phyloP scores from a whole-genome alignment of 2,329 filamentous ascomycete species.

The Colletotrichum eremochloae region DNA sequence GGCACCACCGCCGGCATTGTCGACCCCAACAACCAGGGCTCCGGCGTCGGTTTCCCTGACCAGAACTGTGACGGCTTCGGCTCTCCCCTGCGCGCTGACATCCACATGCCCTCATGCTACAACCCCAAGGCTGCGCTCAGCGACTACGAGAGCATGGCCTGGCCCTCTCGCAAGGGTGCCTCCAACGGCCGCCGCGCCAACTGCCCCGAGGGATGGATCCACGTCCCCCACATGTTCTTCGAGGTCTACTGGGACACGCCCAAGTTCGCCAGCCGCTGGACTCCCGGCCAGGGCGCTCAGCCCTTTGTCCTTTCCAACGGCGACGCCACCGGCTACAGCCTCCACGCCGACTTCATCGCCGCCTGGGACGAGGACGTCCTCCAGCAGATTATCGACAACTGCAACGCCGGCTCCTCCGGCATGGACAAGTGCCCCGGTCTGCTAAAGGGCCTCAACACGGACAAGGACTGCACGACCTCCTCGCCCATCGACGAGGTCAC shows the following conservation, averaged over 20 bases:
- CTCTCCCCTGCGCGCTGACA: slow-evolving; percentile 73
- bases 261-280: slow-evolving; percentile 65
- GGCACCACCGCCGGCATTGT: slow-evolving; percentile 68
- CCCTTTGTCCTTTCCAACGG: slow-evolving; percentile 79
- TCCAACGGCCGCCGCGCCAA: slow-evolving; percentile 63
- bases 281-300: slow-evolving; percentile 65
- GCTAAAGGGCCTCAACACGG: slow-evolving; percentile 64
- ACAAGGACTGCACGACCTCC: slow-evolving; percentile 63
- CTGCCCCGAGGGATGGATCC: slow-evolving; percentile 67
- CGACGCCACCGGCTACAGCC: slow-evolving; percentile 77
- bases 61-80: slow-evolving; percentile 74
- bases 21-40: slow-evolving; percentile 66
- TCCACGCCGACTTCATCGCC: slow-evolving; percentile 80
- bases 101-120: slow-evolving; percentile 83
- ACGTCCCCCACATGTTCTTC: slow-evolving; percentile 70
- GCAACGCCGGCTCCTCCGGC: slow-evolving; percentile 69
- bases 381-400: slow-evolving; percentile 76
- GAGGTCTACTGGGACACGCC: slow-evolving; percentile 73
- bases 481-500: slow-evolving; percentile 62
- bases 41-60: slow-evolving; percentile 77
- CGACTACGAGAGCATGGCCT: slow-evolving; percentile 75
- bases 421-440: slow-evolving; percentile 75
- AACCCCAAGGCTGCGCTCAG: slow-evolving; percentile 71
- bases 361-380: slow-evolving; percentile 77
- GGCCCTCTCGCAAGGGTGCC: slow-evolving; percentile 61